Percentiles rank a stretch among this genome's conserved stretches.
phyloP scores from a whole-genome alignment of 179 eudicot species.

The Gypsophila paniculata region DNA sequence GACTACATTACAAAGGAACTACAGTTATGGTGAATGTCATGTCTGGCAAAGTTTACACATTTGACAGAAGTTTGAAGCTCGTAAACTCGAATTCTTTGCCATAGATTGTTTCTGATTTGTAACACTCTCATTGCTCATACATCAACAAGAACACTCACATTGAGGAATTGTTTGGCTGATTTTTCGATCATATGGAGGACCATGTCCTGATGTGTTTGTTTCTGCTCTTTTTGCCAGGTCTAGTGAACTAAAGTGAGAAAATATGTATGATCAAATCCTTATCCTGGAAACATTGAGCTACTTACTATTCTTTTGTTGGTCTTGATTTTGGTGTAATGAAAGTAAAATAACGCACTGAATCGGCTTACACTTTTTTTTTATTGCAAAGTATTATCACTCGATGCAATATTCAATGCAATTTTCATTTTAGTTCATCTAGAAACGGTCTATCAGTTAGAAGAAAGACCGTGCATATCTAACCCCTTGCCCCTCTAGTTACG shows the following conservation, averaged over 20 bases:
- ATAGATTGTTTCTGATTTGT: slow-evolving; percentile 12
- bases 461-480: no score
- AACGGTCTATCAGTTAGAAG: no score
- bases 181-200: no score
- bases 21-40: slow-evolving; percentile 34
- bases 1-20: slow-evolving; percentile 54
- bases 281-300: not conserved
- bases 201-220: not conserved
- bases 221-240: slow-evolving; percentile 1
- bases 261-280: not conserved
- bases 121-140: not conserved
- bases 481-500: no score
- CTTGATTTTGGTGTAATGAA: no score
- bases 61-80: slow-evolving; percentile 46
- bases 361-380: no score
- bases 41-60: slow-evolving; percentile 55
- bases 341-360: no score
- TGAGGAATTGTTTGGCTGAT: not conserved
- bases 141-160: slow-evolving; percentile 11
- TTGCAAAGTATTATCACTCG: no score
- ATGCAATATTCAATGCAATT: no score
- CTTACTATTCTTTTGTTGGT: no score
- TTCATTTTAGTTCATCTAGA: no score
- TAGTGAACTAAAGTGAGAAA: not conserved
- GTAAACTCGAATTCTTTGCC: slow-evolving; percentile 36